phyloP scores from a whole-genome alignment of 306 rosid genomes.

The Acacia acuminata region DNA sequence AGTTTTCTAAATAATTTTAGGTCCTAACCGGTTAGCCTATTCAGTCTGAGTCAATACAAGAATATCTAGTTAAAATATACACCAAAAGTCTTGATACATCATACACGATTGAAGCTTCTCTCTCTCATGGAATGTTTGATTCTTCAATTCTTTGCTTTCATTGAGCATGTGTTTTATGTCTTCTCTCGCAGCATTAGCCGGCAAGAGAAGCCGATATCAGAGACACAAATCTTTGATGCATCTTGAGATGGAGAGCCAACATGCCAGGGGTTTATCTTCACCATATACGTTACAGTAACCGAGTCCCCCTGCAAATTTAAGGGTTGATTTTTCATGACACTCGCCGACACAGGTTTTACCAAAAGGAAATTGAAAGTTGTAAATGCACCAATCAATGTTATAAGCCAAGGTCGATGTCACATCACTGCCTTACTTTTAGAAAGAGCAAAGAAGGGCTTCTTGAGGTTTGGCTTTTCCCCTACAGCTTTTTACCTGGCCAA shows the following conservation, averaged over 20 bases:
- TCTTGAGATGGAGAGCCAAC: conserved; percentile 99
- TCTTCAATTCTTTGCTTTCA: conserved; percentile 4
- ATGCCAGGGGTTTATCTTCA: conserved; percentile 79
- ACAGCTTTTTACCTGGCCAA: conserved; percentile 24
- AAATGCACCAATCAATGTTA: conserved; percentile 7
- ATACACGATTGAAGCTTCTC: not conserved
- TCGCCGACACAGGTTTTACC: conserved; percentile 24
- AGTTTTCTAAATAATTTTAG: not conserved
- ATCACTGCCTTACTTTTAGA: conserved; percentile 12
- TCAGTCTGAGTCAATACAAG: not conserved
- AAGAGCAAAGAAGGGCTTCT: not conserved
- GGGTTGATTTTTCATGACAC: conserved; percentile 4
- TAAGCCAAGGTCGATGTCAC: conserved; percentile 23
- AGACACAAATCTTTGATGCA: conserved; percentile 89
- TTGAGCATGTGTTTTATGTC: conserved; percentile 6
- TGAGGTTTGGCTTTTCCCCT: conserved; percentile 23
- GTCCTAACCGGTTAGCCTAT: not conserved
- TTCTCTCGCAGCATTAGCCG: conserved; percentile 70
- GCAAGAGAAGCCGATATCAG: conserved; percentile 78
- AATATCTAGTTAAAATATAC: not conserved
- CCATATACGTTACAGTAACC: conserved; percentile 46
- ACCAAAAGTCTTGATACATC: conserved; percentile 1
- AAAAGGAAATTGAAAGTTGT: conserved; percentile 12
- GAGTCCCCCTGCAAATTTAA: not conserved
- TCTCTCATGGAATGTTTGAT: not conserved